phyloP scores from a whole-genome alignment of 169 alveolate genomes.

The Eimeria necatrix region DNA sequence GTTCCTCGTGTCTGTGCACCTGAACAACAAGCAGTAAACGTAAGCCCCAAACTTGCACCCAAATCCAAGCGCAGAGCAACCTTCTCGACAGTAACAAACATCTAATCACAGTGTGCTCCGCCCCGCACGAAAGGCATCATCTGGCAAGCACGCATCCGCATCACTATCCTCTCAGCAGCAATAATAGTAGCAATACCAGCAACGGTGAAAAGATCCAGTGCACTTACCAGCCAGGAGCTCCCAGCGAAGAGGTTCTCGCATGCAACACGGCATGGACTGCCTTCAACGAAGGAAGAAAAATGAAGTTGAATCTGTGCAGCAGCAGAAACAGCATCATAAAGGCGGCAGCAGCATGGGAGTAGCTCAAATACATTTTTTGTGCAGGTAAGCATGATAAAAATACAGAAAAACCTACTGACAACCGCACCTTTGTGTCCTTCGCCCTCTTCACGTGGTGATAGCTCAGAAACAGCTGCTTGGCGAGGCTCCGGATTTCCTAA shows the following conservation, averaged over 20 bases:
- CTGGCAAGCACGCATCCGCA: too few relatives aligned
- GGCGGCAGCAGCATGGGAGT: not conserved
- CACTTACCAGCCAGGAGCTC: constrained; percentile 35
- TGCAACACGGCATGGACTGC: constrained; percentile 10
- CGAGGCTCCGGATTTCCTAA: constrained; percentile 70
- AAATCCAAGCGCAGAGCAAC: not conserved
- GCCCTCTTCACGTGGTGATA: constrained; percentile 41
- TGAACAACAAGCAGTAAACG: not conserved
- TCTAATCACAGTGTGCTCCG: too few relatives aligned
- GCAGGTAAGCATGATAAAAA: not conserved
- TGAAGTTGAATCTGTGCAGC: constrained; percentile 72
- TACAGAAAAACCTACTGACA: not conserved
- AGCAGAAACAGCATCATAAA: not conserved
- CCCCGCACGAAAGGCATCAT: too few relatives aligned
- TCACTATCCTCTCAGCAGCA: too few relatives aligned
- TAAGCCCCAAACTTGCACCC: not conserved
- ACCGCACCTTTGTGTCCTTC: not conserved
- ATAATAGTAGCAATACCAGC: not conserved
- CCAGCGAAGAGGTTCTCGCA: constrained; percentile 52
- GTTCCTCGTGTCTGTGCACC: constrained; percentile 78
- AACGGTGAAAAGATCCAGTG: not conserved
- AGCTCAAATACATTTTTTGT: not conserved
- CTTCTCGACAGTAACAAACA: not conserved
- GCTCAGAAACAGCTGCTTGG: constrained; percentile 63
- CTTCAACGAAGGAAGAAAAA: constrained; percentile 63